Conservation (phyloP, 129 eudicot species). For the Arctium lappa region DNA sequence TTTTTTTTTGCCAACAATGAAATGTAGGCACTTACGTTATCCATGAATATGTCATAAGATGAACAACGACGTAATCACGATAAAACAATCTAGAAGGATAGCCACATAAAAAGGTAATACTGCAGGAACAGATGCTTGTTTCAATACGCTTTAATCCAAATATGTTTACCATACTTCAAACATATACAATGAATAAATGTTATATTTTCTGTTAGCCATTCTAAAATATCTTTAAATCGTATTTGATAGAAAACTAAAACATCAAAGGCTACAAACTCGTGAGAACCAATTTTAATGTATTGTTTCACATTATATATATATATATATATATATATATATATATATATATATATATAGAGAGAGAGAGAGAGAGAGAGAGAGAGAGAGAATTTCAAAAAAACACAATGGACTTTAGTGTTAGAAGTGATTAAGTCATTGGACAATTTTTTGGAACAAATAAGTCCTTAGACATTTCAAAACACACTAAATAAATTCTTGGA, state of each 20-base stretch:
- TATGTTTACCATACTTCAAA: not conserved
- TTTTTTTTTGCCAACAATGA: too few relatives aligned
- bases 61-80: not conserved
- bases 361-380: too few relatives aligned
- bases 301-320: too few relatives aligned
- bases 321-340: too few relatives aligned
- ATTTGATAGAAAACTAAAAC: not conserved
- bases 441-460: too few relatives aligned
- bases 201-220: not conserved
- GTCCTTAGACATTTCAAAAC: too few relatives aligned
- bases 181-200: not conserved
- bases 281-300: not conserved
- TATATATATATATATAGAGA: too few relatives aligned
- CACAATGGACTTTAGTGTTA: too few relatives aligned
- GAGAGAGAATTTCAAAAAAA: too few relatives aligned
- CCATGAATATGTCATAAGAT: not conserved
- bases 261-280: not conserved
- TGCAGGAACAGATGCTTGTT: not conserved
- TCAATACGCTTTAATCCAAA: not conserved
- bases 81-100: not conserved
- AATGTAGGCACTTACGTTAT: not conserved
- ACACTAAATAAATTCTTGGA: too few relatives aligned
- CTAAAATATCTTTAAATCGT: not conserved
- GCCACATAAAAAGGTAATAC: not conserved
- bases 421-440: too few relatives aligned